These are phyloP conservation scores for Cladobotryum protrusum DNA, from an alignment of 2,329 filamentous ascomycete genomes.

Conservation along the genomic window DNA sequence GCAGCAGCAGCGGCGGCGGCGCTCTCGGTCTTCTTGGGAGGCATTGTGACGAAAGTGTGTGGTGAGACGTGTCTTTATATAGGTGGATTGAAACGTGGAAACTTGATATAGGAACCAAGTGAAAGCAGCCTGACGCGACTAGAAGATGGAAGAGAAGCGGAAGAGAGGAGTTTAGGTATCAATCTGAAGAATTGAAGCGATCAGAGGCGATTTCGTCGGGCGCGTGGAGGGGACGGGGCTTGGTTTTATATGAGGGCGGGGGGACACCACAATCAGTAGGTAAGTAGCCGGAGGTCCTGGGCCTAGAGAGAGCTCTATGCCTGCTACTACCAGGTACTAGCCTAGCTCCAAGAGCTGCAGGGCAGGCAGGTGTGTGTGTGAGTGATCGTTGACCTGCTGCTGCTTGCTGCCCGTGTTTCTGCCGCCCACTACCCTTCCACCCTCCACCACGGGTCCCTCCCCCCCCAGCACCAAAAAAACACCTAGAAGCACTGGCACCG, in stretches of 20 bases:
- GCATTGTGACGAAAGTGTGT: constrained; percentile 35
- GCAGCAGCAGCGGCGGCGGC: constrained; percentile 20
- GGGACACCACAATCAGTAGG: constrained; percentile 51
- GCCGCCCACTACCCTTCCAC: background rate
- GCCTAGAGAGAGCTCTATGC: background rate
- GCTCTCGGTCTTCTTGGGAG: constrained; percentile 51
- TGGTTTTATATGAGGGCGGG: constrained; percentile 58
- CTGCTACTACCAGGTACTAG: background rate
- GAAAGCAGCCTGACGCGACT: constrained; percentile 18
- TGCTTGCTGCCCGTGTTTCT: background rate
- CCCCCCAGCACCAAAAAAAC: background rate
- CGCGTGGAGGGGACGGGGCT: constrained; percentile 45
- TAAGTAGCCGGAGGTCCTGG: background rate
- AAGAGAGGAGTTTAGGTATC: constrained; percentile 14
- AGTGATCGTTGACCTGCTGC: no score
- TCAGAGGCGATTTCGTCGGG: constrained; percentile 37
- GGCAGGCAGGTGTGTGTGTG: background rate
- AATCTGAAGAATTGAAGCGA: constrained; percentile 26
- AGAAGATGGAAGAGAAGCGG: constrained; percentile 17
- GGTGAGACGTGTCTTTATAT: constrained; percentile 2
- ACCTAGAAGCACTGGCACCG: background rate
- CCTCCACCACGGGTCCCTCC: no score
- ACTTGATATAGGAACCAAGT: constrained; percentile 20
- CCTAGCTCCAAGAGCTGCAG: background rate
- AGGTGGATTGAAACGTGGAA: constrained; percentile 13